Conservation (phyloP, 148 eudicot genomes). For the Polygonum maritimum region DNA sequence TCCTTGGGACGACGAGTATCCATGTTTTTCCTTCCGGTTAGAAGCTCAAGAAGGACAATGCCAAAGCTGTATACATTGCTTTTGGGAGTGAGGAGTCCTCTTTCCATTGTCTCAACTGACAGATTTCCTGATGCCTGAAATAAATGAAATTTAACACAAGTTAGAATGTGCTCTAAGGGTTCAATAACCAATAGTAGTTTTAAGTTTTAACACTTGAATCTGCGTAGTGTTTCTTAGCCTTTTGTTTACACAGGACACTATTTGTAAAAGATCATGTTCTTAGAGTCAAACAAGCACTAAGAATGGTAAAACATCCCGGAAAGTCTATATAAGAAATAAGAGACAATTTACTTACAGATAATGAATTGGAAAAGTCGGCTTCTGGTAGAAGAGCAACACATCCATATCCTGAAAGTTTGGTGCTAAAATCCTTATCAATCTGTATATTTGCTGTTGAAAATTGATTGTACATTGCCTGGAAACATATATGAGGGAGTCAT, state of each 20-base stretch:
- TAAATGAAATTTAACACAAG: not conserved
- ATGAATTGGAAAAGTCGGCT: constrained; percentile 37
- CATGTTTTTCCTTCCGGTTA: constrained; percentile 78
- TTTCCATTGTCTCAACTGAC: constrained; percentile 74
- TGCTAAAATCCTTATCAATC: constrained; percentile 88
- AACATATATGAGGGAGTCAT: not conserved
- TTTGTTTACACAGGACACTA: too few relatives aligned
- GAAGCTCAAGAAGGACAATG: constrained; percentile 76
- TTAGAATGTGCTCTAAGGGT: not conserved
- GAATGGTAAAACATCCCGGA: too few relatives aligned
- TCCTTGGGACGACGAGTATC: constrained; percentile 65
- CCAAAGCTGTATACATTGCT: constrained; percentile 93
- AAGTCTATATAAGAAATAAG: not conserved
- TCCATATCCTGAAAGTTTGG: constrained; percentile 95
- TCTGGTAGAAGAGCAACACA: constrained; percentile 70
- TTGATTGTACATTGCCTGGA: constrained; percentile 94
- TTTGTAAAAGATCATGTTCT: too few relatives aligned
- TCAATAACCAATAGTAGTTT: too few relatives aligned
- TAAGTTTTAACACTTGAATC: not conserved
- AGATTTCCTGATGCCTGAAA: constrained; percentile 70
- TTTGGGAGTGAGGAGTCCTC: constrained; percentile 80
- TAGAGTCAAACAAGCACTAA: too few relatives aligned
- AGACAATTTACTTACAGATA: constrained; percentile 42
- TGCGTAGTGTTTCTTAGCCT: not conserved
- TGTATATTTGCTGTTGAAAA: constrained; percentile 92